Base-by-base conservation (phyloP, 192 early-diverging fungal species). In the Glomus cerebriforme region DNA sequence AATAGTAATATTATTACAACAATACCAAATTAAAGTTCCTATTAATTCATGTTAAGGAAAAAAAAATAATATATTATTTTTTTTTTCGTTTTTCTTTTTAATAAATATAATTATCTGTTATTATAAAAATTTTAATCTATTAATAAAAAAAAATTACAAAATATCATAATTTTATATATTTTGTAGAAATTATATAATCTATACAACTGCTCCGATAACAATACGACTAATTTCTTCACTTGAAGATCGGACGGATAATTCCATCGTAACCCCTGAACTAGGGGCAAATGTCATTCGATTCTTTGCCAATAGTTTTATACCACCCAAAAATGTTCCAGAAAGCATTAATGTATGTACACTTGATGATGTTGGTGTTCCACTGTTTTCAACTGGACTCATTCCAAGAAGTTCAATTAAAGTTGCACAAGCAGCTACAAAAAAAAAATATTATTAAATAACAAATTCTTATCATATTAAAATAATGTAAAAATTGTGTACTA, bases 271-370 rank as follows among this genome's bases (percentile, higher is more conserved):
- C 2, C 96, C 97, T 0, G 91, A 84, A 26, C 90, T 85, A 54
- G 91, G 90, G 58, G 92, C 92, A 75, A 90, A 93, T 26, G 94
- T 94, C 95, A 98, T 96, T n/a, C 96, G 87, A 82, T 91, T 93
- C 67, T 94, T 88, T 10, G 92, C 93, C 22, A 97, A 79, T 4
- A 92, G 91, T 73, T 87, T 88, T 26, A 88, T 82, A 15, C 91
- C 91, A 54, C 96, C 96, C 80, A 96, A 88, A 91, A 94, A 98
- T 49, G 86, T 92, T 75, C 97, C 98, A 7, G 94, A 91, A 78
- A 98, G 82, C 35, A 93, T 80, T 32, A 97, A 89, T 45, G 94
- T 90, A 85, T 99, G 98, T 13, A 95, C 94, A 63, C 85, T 91
- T 64, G 90, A 90, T 77, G 82, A 93, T 81, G 84, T 88, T 39